Percentiles rank a stretch among this genome's conserved stretches.
Evolutionary conservation across 139 green algal species (phyloP).

Genomic region (Picochlorum costavermella): DNA sequence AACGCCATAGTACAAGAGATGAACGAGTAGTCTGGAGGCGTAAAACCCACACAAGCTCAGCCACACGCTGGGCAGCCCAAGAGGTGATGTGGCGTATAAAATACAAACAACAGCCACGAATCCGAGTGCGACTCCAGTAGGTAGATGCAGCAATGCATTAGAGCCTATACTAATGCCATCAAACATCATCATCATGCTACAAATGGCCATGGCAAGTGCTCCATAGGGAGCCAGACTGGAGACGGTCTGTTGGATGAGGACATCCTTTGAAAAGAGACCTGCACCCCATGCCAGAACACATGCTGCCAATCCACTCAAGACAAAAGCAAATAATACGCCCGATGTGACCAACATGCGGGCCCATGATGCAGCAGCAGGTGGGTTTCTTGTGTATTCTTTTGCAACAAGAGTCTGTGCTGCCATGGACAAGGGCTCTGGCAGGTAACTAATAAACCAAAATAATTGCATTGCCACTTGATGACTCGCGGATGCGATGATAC

Average conservation of each 20-base stretch:
- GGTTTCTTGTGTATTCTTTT: constrained; percentile 22
- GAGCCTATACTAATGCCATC: constrained; percentile 48
- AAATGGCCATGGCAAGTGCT: constrained; percentile 24
- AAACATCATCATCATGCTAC: constrained; percentile 43
- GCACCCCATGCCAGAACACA: constrained; percentile 16
- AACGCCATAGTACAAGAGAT: constrained; percentile 22
- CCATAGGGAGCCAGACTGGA: constrained; percentile 13
- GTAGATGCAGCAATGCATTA: constrained; percentile 35
- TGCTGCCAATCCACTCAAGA: constrained; percentile 18
- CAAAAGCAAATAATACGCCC: constrained; percentile 19
- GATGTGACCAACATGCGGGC: constrained; percentile 28
- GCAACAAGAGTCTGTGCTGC: constrained; percentile 54
- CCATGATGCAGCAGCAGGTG: neutral
- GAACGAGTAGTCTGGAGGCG: constrained; percentile 12
- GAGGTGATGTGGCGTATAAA: constrained; percentile 4
- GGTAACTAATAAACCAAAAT: constrained; percentile 61
- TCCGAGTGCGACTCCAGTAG: constrained; percentile 22
- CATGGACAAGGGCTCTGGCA: constrained; percentile 54
- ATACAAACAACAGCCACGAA: constrained; percentile 13
- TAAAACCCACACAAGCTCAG: constrained; percentile 30
- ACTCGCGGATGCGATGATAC: constrained; percentile 30
- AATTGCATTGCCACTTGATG: constrained; percentile 58
- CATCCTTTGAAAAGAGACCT: constrained; percentile 36
- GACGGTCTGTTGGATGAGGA: constrained; percentile 20
- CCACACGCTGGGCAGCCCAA: constrained; percentile 26